These are phyloP conservation scores for Sporothrix pseudoabietina DNA, from an alignment of 2,329 filamentous ascomycete species.

Conservation along the genomic window DNA sequence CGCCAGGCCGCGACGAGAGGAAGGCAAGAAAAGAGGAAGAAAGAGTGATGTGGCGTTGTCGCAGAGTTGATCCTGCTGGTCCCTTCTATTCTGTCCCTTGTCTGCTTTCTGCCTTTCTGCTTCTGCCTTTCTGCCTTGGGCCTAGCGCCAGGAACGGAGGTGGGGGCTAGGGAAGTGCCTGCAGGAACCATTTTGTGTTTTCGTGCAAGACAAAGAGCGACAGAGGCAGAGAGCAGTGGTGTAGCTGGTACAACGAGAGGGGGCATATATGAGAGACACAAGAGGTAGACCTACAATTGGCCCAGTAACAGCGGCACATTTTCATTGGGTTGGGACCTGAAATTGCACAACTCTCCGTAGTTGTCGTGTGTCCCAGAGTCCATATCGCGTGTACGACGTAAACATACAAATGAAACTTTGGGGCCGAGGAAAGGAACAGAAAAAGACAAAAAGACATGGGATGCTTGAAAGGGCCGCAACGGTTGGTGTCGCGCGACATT, in stretches of 20 bases:
- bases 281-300: neutral
- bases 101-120: too few relatives aligned
- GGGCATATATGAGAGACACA: neutral
- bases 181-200: neutral
- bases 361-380: neutral
- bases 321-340: neutral
- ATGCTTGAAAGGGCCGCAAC: neutral
- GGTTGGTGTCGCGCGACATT: slow-evolving; percentile 16
- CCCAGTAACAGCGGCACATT: neutral
- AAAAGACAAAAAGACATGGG: neutral
- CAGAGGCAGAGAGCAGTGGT: neutral
- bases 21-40: neutral
- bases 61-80: neutral
- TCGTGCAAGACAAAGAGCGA: too few relatives aligned
- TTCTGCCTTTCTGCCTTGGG: slow-evolving; percentile 11
- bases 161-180: slow-evolving; percentile 23
- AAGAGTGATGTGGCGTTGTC: neutral
- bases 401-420: neutral
- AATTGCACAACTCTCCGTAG: slow-evolving; percentile 6
- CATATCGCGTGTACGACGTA: neutral
- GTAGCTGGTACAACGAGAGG: neutral
- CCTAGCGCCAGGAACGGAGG: slow-evolving; percentile 19
- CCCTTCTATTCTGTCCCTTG: too few relatives aligned
- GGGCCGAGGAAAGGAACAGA: neutral
- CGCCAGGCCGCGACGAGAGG: neutral